Percentiles rank a stretch among this genome's conserved stretches.
Evolutionary conservation across 768 basidiomycete genomes (phyloP).

Genomic region (Lenzites betulinus): DNA sequence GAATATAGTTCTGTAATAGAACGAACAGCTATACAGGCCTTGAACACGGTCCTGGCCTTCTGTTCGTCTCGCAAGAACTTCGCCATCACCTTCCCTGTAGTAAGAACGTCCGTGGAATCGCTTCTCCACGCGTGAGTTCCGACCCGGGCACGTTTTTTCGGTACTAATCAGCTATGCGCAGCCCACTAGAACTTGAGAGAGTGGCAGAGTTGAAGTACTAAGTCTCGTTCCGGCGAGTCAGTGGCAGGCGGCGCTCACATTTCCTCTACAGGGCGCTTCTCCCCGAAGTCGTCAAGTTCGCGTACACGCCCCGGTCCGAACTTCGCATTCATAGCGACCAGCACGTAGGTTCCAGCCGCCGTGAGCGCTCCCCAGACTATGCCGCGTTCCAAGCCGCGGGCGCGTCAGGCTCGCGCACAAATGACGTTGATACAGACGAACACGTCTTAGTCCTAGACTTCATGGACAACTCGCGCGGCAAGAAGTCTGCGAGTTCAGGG

Average conservation of each 20-base stretch:
- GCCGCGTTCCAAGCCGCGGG: conserved; percentile 23
- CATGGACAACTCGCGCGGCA: conserved; percentile 44
- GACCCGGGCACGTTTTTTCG: not conserved
- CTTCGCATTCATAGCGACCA: conserved; percentile 52
- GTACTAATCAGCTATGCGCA: conserved; percentile 29
- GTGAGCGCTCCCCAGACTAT: conserved; percentile 47
- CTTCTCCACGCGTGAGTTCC: conserved; percentile 66
- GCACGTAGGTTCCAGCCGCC: conserved; percentile 26
- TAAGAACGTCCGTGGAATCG: conserved; percentile 79
- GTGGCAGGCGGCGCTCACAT: not conserved
- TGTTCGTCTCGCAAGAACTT: conserved; percentile 79
- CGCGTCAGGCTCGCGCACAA: conserved; percentile 30
- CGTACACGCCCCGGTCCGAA: conserved; percentile 70
- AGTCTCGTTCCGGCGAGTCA: not conserved
- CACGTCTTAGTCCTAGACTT: conserved; percentile 57
- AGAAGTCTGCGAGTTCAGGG: conserved; percentile 33
- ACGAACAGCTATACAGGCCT: conserved; percentile 49
- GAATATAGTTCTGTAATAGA: not conserved
- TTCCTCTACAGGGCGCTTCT: conserved; percentile 62
- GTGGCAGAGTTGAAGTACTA: conserved; percentile 87
- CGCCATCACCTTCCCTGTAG: conserved; percentile 74
- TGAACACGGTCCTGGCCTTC: conserved; percentile 90
- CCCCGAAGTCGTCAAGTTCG: conserved; percentile 78
- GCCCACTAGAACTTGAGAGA: conserved; percentile 74
- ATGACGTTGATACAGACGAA: conserved; percentile 40